Percentiles rank a stretch among this genome's conserved stretches.
Evolutionary conservation across 495 filamentous ascomycete genomes (phyloP).

Genomic region (Hypoxylon rickii): DNA sequence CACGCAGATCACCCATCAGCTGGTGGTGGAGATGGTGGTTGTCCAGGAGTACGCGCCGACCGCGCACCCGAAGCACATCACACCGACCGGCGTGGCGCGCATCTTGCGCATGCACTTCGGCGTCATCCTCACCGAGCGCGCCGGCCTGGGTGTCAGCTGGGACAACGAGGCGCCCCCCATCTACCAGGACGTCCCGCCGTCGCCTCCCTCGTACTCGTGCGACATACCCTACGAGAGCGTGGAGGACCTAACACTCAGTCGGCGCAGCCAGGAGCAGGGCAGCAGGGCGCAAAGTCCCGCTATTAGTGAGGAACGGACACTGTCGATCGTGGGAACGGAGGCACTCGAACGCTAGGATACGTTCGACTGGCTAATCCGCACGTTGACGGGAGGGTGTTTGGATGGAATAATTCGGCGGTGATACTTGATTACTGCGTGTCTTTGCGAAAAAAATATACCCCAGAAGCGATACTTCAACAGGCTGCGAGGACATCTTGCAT

Average conservation of each 20-base stretch:
- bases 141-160: conserved; percentile 92
- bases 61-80: conserved; percentile 69
- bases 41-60: conserved; percentile 84
- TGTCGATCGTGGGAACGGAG: conserved; percentile 6
- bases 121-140: conserved; percentile 76
- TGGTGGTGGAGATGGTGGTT: conserved; percentile 93
- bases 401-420: neutral
- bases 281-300: conserved; percentile 13
- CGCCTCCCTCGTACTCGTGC: conserved; percentile 73
- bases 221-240: conserved; percentile 33
- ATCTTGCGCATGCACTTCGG: conserved; percentile 94
- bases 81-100: conserved; percentile 86
- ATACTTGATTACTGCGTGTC: neutral
- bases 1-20: conserved; percentile 76
- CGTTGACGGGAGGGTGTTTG: neutral
- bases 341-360: conserved; percentile 16
- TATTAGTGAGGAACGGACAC: conserved; percentile 25
- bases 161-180: conserved; percentile 94
- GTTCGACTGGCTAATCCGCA: neutral
- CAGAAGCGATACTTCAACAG: conserved; percentile 17
- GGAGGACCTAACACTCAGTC: conserved; percentile 27
- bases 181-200: conserved; percentile 91
- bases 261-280: conserved; percentile 8
- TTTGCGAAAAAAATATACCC: conserved; percentile 12
- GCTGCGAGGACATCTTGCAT: too few relatives aligned